phyloP scores from a whole-genome alignment of 2,329 filamentous ascomycete species.

The Colletotrichum endophyticum region DNA sequence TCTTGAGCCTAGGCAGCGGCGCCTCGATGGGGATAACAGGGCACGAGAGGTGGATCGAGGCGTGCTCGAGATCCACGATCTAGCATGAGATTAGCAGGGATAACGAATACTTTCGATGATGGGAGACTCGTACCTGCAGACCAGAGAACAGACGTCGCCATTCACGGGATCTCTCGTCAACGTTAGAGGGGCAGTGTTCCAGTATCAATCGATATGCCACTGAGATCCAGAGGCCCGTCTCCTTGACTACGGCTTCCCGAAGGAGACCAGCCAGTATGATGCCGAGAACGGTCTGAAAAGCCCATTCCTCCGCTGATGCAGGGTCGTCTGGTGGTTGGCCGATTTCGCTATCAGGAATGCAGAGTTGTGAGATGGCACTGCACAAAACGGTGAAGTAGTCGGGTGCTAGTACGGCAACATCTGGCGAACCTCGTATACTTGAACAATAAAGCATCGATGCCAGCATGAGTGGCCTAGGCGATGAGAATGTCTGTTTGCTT shows the following conservation, averaged over 20 bases:
- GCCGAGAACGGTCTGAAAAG: slow-evolving; percentile 46
- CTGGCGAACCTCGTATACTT: slow-evolving; percentile 34
- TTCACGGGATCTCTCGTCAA: slow-evolving; percentile 40
- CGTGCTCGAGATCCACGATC: slow-evolving; percentile 49
- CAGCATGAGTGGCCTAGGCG: slow-evolving; percentile 44
- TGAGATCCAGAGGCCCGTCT: slow-evolving; percentile 48
- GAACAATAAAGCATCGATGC: slow-evolving; percentile 49
- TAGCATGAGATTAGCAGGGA: slow-evolving; percentile 24
- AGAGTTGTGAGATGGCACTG: slow-evolving; percentile 43
- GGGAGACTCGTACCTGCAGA: slow-evolving; percentile 10
- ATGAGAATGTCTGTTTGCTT: slow-evolving; percentile 44
- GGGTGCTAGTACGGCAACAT: slow-evolving; percentile 37
- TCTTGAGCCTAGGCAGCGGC: slow-evolving; percentile 39
- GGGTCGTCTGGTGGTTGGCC: slow-evolving; percentile 26
- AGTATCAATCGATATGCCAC: slow-evolving; percentile 45
- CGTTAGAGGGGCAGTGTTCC: slow-evolving; percentile 42
- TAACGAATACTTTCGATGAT: accelerated
- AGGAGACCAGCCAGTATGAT: slow-evolving; percentile 45
- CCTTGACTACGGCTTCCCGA: slow-evolving; percentile 43
- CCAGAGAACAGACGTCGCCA: slow-evolving; percentile 45
- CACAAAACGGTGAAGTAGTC: slow-evolving; percentile 43
- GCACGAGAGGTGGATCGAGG: slow-evolving; percentile 44
- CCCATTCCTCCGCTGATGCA: slow-evolving; percentile 37
- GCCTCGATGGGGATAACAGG: slow-evolving; percentile 45
- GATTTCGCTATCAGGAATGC: slow-evolving; percentile 37